A percentile compares a stretch with the other conserved stretches of the same genome.
These are phyloP conservation scores for Starmera dryadoides DNA, from an alignment of 805 yeast genomes.

Conservation along the genomic window DNA sequence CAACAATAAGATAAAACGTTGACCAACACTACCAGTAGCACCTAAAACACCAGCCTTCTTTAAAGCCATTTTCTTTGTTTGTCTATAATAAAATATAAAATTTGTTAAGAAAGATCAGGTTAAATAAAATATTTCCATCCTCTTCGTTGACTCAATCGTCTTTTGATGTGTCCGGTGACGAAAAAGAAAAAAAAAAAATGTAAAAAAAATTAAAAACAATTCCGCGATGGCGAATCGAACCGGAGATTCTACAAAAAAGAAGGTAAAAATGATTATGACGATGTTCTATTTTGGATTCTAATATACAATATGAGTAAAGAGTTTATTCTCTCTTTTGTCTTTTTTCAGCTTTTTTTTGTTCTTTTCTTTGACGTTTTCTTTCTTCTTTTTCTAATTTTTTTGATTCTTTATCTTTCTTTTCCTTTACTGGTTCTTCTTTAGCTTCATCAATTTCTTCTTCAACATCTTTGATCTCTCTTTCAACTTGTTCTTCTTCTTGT, in stretches of 20 bases:
- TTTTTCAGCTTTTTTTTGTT: slow-evolving; percentile 1
- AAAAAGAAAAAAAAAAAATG: too few species aligned
- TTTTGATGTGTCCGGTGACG: too few species aligned
- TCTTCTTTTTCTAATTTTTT: not conserved
- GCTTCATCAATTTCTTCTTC: not conserved
- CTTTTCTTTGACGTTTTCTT: slow-evolving; percentile 2
- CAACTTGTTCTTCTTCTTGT: not conserved
- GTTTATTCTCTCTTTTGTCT: not conserved
- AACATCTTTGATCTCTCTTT: not conserved
- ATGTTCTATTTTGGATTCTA: not conserved
- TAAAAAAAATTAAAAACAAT: too few species aligned
- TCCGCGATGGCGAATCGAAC: not conserved
- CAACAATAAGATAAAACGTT: slow-evolving; percentile 81
- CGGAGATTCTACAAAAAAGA: not conserved
- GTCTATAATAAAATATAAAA: too few species aligned
- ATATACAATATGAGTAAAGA: not conserved
- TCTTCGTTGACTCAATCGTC: too few species aligned
- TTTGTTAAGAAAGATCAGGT: too few species aligned
- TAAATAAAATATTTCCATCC: too few species aligned
- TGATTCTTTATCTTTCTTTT: not conserved
- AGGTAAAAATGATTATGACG: too few species aligned
- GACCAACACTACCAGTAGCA: slow-evolving; percentile 98
- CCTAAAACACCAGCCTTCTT: slow-evolving; percentile 79
- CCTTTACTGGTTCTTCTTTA: not conserved
- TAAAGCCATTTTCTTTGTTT: not conserved